Base-by-base conservation (phyloP, 352 stramenopile species). In the Phytophthora fragariae region DNA sequence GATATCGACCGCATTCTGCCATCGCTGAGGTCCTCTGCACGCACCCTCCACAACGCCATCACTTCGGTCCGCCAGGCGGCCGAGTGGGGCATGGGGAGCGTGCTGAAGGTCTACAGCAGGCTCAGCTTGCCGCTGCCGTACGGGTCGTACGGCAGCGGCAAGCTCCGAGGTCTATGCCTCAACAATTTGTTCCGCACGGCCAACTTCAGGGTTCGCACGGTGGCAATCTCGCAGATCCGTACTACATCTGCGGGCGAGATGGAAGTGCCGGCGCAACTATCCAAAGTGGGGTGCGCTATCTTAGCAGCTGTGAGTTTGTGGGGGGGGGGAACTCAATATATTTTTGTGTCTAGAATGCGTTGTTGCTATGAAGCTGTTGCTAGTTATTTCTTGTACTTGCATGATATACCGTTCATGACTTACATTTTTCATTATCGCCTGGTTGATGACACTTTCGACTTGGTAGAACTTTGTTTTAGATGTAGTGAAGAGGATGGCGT, bases 1-100 rank as follows among this genome's bases (percentile, higher is more conserved):
- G 41, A 49, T 49, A 49, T 49, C 41, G 41, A 49, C 41, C 41
- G 41, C 41, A 49, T 49, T 49, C 41, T 49, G 12, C 41, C 41
- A 14, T 49, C 41, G 12, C 41, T 49, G 41, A 49, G 41, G 41
- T 49, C 41, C 41, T 49, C 41, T 49, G 41, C 41, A 49, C 41
- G 41, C 41, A 49, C 41, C 41, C 41, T 41, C 41, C 41, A 49
- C 12, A 49, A 49, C 41, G 15, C 41, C 41, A 49, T 49, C 41
- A 17, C 39, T 14, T 46, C 39, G 39, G 39, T 46, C 39, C 39
- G 7, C 12, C 39, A 46, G 39, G 39, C 8, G 39, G 39, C 8
- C 39, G 39, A 46, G 39, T 46, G 39, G 39, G 39, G 39, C 39
- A 46, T 46, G 39, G 7, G 39, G 11, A 46, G 39, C 39, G 39